Conservation (phyloP, 208 protist species). For the Naegleria fowleri region DNA sequence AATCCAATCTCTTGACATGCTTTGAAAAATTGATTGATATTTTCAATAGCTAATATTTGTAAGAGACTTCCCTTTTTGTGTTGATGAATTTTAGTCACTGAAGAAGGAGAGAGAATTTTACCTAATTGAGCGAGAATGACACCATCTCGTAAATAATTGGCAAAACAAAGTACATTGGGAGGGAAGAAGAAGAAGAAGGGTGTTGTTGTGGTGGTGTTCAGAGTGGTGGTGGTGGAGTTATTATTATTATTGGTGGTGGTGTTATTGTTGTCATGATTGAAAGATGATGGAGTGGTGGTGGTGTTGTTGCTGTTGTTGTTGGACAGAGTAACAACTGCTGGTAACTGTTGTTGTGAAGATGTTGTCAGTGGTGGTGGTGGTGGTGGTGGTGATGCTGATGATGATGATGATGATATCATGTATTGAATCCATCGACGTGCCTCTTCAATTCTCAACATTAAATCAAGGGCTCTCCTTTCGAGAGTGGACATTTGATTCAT, state of each 20-base stretch:
- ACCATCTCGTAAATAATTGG: not conserved
- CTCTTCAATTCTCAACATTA: not conserved
- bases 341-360: no score
- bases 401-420: not conserved
- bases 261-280: no score
- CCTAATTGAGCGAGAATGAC: not conserved
- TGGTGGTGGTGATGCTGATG: no score
- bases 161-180: no score
- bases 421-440: not conserved
- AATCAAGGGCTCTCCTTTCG: not conserved
- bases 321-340: no score
- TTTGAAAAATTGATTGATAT: not conserved
- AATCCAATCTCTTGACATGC: not conserved
- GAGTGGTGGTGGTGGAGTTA: no score
- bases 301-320: no score
- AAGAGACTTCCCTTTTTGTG: not conserved
- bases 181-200: no score
- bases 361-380: no score
- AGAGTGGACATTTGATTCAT: not conserved
- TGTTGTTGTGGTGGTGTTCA: no score
- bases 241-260: no score
- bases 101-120: not conserved
- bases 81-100: not conserved
- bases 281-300: no score
- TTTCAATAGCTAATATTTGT: not conserved